These are phyloP conservation scores for Mycena haematopus DNA, from an alignment of 768 basidiomycete species.

Conservation along the genomic window DNA sequence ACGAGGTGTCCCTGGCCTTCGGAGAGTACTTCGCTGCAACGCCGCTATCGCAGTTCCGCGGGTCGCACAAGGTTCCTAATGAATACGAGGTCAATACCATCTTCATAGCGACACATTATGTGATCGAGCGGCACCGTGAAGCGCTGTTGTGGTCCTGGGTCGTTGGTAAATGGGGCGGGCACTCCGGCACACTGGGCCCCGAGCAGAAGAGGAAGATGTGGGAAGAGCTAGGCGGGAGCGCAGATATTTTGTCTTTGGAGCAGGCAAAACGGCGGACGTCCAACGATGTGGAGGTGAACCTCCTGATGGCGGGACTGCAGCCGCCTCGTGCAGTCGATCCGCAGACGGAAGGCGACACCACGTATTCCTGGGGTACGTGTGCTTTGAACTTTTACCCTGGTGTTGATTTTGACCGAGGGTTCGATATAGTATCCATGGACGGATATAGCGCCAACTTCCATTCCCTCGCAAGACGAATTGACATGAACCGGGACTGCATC, in stretches of 20 bases:
- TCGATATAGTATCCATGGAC: slow-evolving; percentile 17
- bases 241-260: background rate
- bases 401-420: background rate
- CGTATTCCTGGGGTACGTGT: slow-evolving; percentile 19
- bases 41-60: slow-evolving; percentile 41
- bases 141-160: slow-evolving; percentile 46
- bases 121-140: slow-evolving; percentile 45
- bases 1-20: slow-evolving; percentile 42
- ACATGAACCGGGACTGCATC: slow-evolving; percentile 10
- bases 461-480: background rate
- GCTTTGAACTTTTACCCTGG: background rate
- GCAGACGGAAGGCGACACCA: slow-evolving; percentile 7
- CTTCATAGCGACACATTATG: slow-evolving; percentile 39
- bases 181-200: background rate
- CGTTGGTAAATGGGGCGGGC: slow-evolving; percentile 38
- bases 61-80: slow-evolving; percentile 32
- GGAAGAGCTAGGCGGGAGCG: slow-evolving; percentile 38
- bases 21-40: slow-evolving; percentile 37
- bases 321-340: slow-evolving; percentile 8
- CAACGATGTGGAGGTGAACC: slow-evolving; percentile 26
- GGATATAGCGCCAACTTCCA: slow-evolving; percentile 18
- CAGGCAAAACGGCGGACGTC: slow-evolving; percentile 10
- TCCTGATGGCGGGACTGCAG: slow-evolving; percentile 23
- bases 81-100: slow-evolving; percentile 42
- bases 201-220: slow-evolving; percentile 37